Evolutionary conservation across 2,329 filamentous ascomycete genomes (phyloP).

Genomic region (Trichothecium roseum): DNA sequence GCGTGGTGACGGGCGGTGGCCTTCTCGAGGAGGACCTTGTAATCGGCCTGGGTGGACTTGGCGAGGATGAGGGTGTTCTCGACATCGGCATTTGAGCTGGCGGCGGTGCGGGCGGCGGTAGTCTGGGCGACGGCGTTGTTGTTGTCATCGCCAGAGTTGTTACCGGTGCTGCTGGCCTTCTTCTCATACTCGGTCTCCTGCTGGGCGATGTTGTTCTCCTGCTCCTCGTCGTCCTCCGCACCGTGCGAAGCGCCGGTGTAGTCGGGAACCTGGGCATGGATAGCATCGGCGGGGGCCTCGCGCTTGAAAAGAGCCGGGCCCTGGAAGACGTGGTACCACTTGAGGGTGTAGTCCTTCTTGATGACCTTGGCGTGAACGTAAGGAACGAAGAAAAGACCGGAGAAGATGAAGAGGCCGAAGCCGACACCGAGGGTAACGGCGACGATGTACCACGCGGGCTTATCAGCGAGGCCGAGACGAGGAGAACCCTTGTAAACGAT

Average conservation of each 20-base stretch:
- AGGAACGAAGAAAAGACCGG: conserved; percentile 64
- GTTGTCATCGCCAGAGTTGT: conserved; percentile 32
- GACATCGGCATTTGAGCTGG: conserved; percentile 16
- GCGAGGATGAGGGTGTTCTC: conserved; percentile 32
- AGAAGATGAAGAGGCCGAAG: conserved; percentile 44
- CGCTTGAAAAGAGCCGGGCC: conserved; percentile 58
- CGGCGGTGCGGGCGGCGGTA: conserved; percentile 20
- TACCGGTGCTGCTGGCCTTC: conserved; percentile 15
- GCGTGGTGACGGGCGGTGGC: conserved; percentile 49
- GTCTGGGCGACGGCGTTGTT: conserved; percentile 11
- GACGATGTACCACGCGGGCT: conserved; percentile 57
- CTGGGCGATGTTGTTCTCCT: conserved; percentile 15
- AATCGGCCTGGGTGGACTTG: conserved; percentile 40
- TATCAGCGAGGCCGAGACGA: conserved; percentile 52
- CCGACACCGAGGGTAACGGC: conserved; percentile 56
- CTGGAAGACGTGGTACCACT: conserved; percentile 50
- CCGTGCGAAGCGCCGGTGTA: conserved; percentile 68
- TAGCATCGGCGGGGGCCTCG: conserved; percentile 36
- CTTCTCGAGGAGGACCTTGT: conserved; percentile 52
- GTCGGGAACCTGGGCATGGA: conserved; percentile 54
- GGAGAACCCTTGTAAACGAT: conserved; percentile 77
- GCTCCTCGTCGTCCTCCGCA: conserved; percentile 28
- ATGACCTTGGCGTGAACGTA: conserved; percentile 57
- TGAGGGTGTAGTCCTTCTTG: conserved; percentile 55
- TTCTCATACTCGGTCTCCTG: conserved; percentile 14